Evolutionary conservation across 306 rosid genomes (phyloP).

Genomic region (Carpinus fangiana): DNA sequence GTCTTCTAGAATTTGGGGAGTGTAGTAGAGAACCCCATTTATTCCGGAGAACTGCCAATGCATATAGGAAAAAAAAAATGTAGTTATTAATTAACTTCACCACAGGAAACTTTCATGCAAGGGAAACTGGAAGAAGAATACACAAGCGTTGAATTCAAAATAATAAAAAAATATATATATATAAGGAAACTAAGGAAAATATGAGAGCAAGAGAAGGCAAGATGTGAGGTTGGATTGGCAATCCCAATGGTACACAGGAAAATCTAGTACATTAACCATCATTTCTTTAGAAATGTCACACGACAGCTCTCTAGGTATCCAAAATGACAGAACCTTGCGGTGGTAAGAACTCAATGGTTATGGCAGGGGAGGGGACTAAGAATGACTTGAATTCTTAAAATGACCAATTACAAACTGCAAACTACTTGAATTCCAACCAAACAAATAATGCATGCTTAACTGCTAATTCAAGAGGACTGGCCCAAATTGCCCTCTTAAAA

Average conservation of each 20-base stretch:
- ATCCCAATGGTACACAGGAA: not conserved
- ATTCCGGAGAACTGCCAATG: slow-evolving; percentile 72
- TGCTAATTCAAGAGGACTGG: not conserved
- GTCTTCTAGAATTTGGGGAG: slow-evolving; percentile 83
- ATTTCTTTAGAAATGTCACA: not conserved
- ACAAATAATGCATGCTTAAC: not conserved
- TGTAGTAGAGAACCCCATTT: slow-evolving; percentile 85
- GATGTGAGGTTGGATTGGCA: not conserved
- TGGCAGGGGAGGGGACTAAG: not conserved
- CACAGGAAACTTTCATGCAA: not conserved
- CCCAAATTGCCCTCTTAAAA: not conserved
- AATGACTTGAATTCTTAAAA: not conserved
- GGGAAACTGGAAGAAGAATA: slow-evolving; percentile 4
- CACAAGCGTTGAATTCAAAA: not conserved
- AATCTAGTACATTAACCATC: not conserved
- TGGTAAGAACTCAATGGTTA: not conserved
- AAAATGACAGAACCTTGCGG: not conserved
- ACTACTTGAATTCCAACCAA: not conserved
- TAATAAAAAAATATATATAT: too few species aligned
- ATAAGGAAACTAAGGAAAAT: not conserved
- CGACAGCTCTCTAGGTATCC: not conserved
- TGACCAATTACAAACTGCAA: not conserved
- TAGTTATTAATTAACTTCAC: slow-evolving; percentile 8
- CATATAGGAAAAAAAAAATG: slow-evolving; percentile 26
- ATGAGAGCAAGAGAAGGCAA: not conserved